Evolutionary conservation across 1,139 yeast species (phyloP).

Genomic region (Blastobotrys arbuscula): DNA sequence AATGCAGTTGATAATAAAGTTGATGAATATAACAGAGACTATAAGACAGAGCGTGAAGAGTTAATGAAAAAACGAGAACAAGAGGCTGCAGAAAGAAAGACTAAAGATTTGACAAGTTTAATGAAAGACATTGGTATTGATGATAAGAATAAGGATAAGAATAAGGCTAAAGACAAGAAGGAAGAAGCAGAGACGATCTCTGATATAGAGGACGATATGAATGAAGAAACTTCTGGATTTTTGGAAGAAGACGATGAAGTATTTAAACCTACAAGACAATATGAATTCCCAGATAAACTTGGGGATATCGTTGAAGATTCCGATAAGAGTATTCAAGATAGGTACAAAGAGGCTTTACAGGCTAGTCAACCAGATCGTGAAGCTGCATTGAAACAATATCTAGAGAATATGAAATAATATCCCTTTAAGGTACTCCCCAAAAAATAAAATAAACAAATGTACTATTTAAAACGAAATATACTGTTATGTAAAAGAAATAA

Average conservation of each 20-base stretch:
- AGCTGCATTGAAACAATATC: conserved; percentile 14
- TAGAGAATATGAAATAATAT: conserved; percentile 9
- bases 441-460: not conserved
- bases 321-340: conserved; percentile 55
- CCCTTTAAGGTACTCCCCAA: not conserved
- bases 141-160: conserved; percentile 23
- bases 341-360: conserved; percentile 58
- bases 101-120: conserved; percentile 60
- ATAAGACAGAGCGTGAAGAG: conserved; percentile 81
- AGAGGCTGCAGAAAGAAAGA: conserved; percentile 66
- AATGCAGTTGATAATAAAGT: conserved; percentile 79
- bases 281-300: conserved; percentile 60
- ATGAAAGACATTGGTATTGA: conserved; percentile 80
- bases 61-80: conserved; percentile 72
- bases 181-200: conserved; percentile 58
- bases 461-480: not conserved
- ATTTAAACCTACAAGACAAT: conserved; percentile 50
- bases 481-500: too few species aligned
- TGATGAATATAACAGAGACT: conserved; percentile 78
- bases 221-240: conserved; percentile 52
- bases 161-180: not conserved
- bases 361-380: conserved; percentile 14
- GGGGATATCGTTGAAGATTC: conserved; percentile 51
- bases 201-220: conserved; percentile 47
- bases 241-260: conserved; percentile 25